phyloP scores from a whole-genome alignment of 257 asterid genomes.

The Scutellaria barbata region DNA sequence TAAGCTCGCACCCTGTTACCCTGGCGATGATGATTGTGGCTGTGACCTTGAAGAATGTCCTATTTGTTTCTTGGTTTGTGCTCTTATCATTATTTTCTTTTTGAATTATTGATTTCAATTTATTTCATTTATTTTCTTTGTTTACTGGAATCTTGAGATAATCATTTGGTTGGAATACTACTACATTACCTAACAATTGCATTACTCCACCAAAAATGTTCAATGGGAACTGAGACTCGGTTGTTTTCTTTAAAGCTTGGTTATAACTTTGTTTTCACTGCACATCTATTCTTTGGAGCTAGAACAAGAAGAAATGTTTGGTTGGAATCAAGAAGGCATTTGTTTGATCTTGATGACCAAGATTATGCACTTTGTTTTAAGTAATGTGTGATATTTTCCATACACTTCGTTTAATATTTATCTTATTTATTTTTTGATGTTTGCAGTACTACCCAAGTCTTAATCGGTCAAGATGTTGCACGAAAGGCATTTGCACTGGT shows the following conservation, averaged over 20 bases:
- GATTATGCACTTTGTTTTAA: slow-evolving; percentile 18
- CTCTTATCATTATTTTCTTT: slow-evolving; percentile 3
- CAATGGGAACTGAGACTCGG: slow-evolving; percentile 3
- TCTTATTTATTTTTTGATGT: slow-evolving; percentile 28
- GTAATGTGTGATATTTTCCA: slow-evolving; percentile 9
- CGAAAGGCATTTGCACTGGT: slow-evolving; percentile 99
- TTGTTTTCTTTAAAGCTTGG: neutral
- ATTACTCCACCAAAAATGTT: neutral
- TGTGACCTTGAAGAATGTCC: slow-evolving; percentile 96
- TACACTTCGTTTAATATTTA: slow-evolving; percentile 28
- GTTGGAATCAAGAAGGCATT: slow-evolving; percentile 2
- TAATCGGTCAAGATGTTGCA: slow-evolving; percentile 96
- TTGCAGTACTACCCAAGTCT: slow-evolving; percentile 98
- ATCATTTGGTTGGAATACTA: neutral
- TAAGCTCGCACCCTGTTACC: slow-evolving; percentile 96
- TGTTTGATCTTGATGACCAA: slow-evolving; percentile 18
- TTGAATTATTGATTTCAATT: neutral
- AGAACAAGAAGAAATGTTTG: slow-evolving; percentile 7
- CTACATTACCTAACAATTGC: neutral
- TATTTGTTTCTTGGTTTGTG: slow-evolving; percentile 97
- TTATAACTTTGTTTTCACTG: slow-evolving; percentile 14
- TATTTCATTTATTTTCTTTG: neutral
- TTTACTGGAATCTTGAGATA: slow-evolving; percentile 6
- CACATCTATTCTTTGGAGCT: slow-evolving; percentile 21
- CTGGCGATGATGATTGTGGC: slow-evolving; percentile 88